phyloP scores from a whole-genome alignment of 129 eudicot genomes.

The Cynara cardunculus region DNA sequence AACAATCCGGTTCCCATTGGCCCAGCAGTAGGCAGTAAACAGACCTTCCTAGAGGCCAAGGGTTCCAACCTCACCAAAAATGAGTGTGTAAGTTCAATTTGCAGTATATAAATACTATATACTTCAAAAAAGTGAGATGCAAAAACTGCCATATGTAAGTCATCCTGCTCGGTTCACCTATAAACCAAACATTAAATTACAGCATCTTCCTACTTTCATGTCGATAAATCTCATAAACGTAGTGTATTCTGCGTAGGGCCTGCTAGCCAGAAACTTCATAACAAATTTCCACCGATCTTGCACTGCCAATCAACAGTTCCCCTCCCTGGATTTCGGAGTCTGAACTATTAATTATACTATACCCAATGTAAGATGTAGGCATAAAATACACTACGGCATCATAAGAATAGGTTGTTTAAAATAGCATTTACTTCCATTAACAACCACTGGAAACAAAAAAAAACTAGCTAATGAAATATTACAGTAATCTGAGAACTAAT shows the following conservation, averaged over 20 bases:
- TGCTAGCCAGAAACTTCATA: background rate
- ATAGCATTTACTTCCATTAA: background rate
- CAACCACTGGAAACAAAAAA: background rate
- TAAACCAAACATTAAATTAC: background rate
- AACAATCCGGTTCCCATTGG: background rate
- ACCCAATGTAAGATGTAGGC: background rate
- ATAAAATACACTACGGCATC: background rate
- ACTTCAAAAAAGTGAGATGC: background rate
- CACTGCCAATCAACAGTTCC: background rate
- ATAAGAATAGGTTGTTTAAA: background rate
- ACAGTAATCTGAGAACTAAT: background rate
- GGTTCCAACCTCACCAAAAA: background rate
- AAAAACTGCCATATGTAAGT: too few relatives aligned
- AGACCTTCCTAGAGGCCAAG: background rate
- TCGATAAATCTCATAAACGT: background rate
- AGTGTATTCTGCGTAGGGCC: background rate
- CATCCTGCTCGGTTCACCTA: background rate
- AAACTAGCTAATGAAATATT: background rate
- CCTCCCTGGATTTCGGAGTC: background rate
- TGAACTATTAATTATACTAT: background rate
- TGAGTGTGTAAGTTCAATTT: too few relatives aligned
- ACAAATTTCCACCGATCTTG: background rate
- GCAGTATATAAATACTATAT: too few relatives aligned
- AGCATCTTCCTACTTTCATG: background rate
- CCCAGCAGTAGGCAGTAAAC: background rate